A percentile compares a stretch with the other conserved stretches of the same genome.
These are phyloP conservation scores for Floccularia luteovirens DNA, from an alignment of 768 basidiomycete species.

Conservation along the genomic window DNA sequence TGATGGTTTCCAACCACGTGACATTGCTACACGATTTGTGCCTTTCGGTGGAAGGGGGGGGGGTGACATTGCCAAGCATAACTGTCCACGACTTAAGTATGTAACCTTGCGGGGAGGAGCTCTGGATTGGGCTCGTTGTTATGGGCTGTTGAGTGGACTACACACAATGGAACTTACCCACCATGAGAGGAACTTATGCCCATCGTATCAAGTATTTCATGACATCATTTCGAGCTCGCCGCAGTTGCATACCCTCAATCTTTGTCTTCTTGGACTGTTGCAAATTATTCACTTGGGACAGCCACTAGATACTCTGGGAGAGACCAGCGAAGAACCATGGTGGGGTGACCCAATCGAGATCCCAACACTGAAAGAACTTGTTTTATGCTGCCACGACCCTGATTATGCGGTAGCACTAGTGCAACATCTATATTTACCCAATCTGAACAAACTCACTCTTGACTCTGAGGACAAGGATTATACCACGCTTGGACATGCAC, in stretches of 20 bases:
- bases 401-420: slow-evolving; percentile 29
- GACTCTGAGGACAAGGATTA: slow-evolving; percentile 53
- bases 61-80: too few relatives aligned
- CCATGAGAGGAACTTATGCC: slow-evolving; percentile 57
- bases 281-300: too few relatives aligned
- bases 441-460: slow-evolving; percentile 35
- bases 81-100: slow-evolving; percentile 43
- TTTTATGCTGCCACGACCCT: slow-evolving; percentile 30
- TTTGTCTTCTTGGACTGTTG: slow-evolving; percentile 56
- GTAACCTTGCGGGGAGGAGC: slow-evolving; percentile 64
- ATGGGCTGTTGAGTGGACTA: slow-evolving; percentile 36
- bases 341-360: slow-evolving; percentile 25
- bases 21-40: slow-evolving; percentile 31
- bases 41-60: slow-evolving; percentile 50
- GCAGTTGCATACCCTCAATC: slow-evolving; percentile 40
- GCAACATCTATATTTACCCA: slow-evolving; percentile 29
- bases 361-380: slow-evolving; percentile 29
- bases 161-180: slow-evolving; percentile 51
- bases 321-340: slow-evolving; percentile 18
- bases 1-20: slow-evolving; percentile 29
- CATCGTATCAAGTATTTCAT: slow-evolving; percentile 44
- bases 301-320: slow-evolving; percentile 22
- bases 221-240: slow-evolving; percentile 47
- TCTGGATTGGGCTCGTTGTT: slow-evolving; percentile 50
- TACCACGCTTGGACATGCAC: slow-evolving; percentile 34